Percentiles rank a stretch among this genome's conserved stretches.
phyloP scores from a whole-genome alignment of 225 moss, liverwort and hornwort species.

The Bryoerythrophyllum caledonicum region DNA sequence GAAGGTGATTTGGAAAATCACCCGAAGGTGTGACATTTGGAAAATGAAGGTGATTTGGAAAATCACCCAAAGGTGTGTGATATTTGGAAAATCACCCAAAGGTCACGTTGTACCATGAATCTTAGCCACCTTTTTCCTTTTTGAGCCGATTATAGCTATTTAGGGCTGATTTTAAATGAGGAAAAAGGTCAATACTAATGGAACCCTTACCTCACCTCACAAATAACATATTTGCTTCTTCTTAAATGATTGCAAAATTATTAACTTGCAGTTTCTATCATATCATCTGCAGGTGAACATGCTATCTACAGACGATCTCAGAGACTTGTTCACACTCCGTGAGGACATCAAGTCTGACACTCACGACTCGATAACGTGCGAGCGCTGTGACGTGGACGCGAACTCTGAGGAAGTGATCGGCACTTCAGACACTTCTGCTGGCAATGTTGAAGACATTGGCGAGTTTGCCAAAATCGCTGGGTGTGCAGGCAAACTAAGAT shows the following conservation, averaged over 20 bases:
- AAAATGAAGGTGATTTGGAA: too few relatives aligned
- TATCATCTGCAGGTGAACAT: constrained; percentile 75
- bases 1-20: too few relatives aligned
- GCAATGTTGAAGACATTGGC: constrained; percentile 64
- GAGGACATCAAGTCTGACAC: constrained; percentile 90
- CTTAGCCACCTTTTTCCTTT: too few relatives aligned
- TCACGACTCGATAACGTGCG: constrained; percentile 87
- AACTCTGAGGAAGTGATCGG: constrained; percentile 28
- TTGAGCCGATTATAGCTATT: too few relatives aligned
- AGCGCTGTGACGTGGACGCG: constrained; percentile 59
- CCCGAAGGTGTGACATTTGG: constrained; percentile 18
- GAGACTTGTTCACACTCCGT: constrained; percentile 86
- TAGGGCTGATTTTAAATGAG: too few relatives aligned
- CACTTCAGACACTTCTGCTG: constrained; percentile 25
- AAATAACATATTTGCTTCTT: neutral
- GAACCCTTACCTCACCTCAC: too few relatives aligned
- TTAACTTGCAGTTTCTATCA: constrained; percentile 16
- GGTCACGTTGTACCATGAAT: too few relatives aligned
- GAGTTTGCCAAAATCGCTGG: constrained; percentile 90
- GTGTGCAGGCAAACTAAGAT: constrained; percentile 57
- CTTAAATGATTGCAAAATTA: neutral
- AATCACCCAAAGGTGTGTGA: constrained; percentile 76
- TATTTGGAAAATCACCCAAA: too few relatives aligned
- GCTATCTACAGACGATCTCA: constrained; percentile 85
- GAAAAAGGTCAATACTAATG: too few relatives aligned